These are phyloP conservation scores for Cystobasidiaceae sp. DNA, from an alignment of 1,284 basidiomycete species.

Conservation along the genomic window DNA sequence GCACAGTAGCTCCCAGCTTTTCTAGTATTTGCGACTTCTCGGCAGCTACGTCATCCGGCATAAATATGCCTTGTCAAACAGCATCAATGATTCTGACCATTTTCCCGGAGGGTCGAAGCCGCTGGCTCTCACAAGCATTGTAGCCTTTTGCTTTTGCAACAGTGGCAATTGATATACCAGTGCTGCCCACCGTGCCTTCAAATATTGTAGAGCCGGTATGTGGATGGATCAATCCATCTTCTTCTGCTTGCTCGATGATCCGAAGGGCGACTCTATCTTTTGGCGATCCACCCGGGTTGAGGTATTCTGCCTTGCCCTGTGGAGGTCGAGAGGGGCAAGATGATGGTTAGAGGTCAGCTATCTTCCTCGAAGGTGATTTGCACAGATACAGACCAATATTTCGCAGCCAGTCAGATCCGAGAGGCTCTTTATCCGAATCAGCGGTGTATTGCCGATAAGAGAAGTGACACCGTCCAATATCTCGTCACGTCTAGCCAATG, in stretches of 20 bases:
- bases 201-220: slow-evolving; percentile 89
- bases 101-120: neutral
- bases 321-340: neutral
- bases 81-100: neutral
- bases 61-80: slow-evolving; percentile 67
- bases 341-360: neutral
- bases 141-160: slow-evolving; percentile 70
- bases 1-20: slow-evolving; percentile 79
- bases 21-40: slow-evolving; percentile 83
- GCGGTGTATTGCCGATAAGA: slow-evolving; percentile 87
- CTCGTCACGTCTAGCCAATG: slow-evolving; percentile 46
- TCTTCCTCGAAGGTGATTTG: too few species aligned
- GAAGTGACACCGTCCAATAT: slow-evolving; percentile 38
- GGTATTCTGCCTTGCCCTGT: slow-evolving; percentile 86
- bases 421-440: slow-evolving; percentile 83
- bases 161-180: slow-evolving; percentile 92
- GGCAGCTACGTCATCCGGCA: slow-evolving; percentile 87
- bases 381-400: slow-evolving; percentile 57
- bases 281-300: slow-evolving; percentile 95
- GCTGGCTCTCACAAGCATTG: slow-evolving; percentile 50
- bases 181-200: slow-evolving; percentile 95
- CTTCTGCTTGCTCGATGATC: slow-evolving; percentile 90
- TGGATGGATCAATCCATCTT: slow-evolving; percentile 72
- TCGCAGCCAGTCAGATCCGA: slow-evolving; percentile 87
- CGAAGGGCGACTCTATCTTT: slow-evolving; percentile 93